phyloP scores from a whole-genome alignment of 2,329 filamentous ascomycete genomes.

The Apiospora arundinis region DNA sequence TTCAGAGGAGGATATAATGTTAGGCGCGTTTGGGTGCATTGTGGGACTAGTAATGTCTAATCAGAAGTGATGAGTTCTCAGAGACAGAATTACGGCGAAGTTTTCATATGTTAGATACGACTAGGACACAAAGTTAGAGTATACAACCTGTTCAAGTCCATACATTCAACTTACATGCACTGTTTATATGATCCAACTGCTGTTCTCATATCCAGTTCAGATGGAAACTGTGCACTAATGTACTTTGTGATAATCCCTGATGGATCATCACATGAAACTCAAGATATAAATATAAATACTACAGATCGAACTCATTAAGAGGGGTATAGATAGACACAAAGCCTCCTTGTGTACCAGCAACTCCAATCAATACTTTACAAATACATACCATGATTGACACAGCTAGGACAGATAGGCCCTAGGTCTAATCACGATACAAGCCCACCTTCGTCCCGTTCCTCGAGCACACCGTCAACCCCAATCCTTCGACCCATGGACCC shows the following conservation, averaged over 20 bases:
- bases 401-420: too few species aligned
- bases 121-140: too few species aligned
- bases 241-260: too few species aligned
- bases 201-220: too few species aligned
- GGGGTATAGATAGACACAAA: slow-evolving; percentile 1
- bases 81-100: background rate
- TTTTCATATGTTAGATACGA: too few species aligned
- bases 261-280: background rate
- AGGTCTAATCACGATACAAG: background rate
- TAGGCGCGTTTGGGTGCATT: background rate
- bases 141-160: too few species aligned
- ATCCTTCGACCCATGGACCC: slow-evolving; percentile 18
- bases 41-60: background rate
- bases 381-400: too few species aligned
- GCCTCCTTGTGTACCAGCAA: background rate
- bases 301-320: background rate
- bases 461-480: slow-evolving; percentile 14
- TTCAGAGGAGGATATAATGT: background rate
- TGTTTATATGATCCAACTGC: too few species aligned
- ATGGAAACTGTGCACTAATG: too few species aligned
- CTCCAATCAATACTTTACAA: background rate
- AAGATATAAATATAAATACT: background rate
- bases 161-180: too few species aligned
- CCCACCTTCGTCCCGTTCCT: slow-evolving; percentile 9
- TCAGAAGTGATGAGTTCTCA: background rate